phyloP scores from a whole-genome alignment of 768 basidiomycete genomes.

The Nidula microcarpa region DNA sequence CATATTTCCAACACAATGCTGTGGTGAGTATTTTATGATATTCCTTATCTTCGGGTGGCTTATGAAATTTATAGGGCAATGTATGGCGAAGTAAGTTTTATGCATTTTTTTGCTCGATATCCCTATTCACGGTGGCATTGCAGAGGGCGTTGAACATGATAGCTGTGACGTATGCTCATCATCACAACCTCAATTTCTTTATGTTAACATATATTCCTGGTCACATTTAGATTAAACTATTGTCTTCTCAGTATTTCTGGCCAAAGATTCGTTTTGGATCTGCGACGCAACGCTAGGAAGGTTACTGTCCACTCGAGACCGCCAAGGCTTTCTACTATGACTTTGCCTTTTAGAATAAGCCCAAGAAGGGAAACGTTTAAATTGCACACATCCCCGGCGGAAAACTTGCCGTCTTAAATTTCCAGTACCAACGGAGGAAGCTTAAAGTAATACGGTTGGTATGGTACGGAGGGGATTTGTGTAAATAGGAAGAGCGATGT shows the following conservation, averaged over 20 bases:
- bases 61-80: not conserved
- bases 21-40: conserved; percentile 6
- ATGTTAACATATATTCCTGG: not conserved
- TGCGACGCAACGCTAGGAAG: conserved; percentile 1
- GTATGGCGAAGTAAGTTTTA: not conserved
- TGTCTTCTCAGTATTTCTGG: conserved; percentile 12
- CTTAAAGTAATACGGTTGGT: too few species aligned
- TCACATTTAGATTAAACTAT: conserved; percentile 9
- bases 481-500: too few species aligned
- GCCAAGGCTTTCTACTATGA: not conserved
- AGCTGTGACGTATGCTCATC: conserved; percentile 9
- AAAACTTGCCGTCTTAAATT: too few species aligned
- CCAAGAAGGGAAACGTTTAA: not conserved
- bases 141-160: conserved; percentile 10
- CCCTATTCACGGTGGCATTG: not conserved
- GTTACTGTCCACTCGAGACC: not conserved
- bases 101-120: too few species aligned
- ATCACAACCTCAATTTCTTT: not conserved
- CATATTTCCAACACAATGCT: conserved; percentile 12
- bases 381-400: not conserved
- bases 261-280: conserved; percentile 14
- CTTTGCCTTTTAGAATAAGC: not conserved
- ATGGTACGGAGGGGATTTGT: too few species aligned
- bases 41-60: not conserved
- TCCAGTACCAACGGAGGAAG: too few species aligned